phyloP scores from a whole-genome alignment of 2,329 filamentous ascomycete genomes.

The Ophiostoma sp. region DNA sequence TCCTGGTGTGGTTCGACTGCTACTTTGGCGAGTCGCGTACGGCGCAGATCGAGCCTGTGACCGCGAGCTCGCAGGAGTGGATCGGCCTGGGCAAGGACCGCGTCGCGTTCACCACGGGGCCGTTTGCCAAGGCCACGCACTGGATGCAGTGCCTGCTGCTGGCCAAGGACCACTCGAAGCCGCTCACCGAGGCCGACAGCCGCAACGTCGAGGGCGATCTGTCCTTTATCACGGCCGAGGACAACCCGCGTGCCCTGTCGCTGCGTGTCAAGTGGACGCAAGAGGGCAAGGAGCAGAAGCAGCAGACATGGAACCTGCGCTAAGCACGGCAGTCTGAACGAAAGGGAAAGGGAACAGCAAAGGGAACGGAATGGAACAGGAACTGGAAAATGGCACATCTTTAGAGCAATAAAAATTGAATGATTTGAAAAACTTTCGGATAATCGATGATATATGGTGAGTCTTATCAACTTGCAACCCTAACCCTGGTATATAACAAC shows the following conservation, averaged over 20 bases:
- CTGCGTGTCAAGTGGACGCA: conserved; percentile 59
- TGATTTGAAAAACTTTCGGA: background rate
- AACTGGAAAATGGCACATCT: background rate
- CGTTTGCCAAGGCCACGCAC: conserved; percentile 70
- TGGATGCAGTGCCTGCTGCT: conserved; percentile 83
- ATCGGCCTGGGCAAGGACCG: conserved; percentile 53
- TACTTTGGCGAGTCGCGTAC: conserved; percentile 68
- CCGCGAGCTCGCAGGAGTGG: conserved; percentile 59
- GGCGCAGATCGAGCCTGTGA: conserved; percentile 45
- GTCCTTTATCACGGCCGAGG: conserved; percentile 62
- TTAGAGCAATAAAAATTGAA: conserved; percentile 16
- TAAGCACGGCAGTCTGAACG: conserved; percentile 12
- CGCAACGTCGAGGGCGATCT: conserved; percentile 61
- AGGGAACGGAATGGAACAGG: background rate
- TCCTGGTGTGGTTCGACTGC: conserved; percentile 88
- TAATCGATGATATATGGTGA: background rate
- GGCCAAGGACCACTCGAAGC: conserved; percentile 53
- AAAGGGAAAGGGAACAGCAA: background rate
- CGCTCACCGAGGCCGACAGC: conserved; percentile 46
- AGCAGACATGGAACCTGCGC: conserved; percentile 44
- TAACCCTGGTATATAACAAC: background rate
- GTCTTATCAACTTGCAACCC: background rate
- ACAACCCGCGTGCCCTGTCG: conserved; percentile 63
- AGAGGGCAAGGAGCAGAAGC: conserved; percentile 33
- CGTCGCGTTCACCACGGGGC: conserved; percentile 85